These are phyloP conservation scores for Oxyria digyna DNA, from an alignment of 148 eudicot species.

Conservation along the genomic window DNA sequence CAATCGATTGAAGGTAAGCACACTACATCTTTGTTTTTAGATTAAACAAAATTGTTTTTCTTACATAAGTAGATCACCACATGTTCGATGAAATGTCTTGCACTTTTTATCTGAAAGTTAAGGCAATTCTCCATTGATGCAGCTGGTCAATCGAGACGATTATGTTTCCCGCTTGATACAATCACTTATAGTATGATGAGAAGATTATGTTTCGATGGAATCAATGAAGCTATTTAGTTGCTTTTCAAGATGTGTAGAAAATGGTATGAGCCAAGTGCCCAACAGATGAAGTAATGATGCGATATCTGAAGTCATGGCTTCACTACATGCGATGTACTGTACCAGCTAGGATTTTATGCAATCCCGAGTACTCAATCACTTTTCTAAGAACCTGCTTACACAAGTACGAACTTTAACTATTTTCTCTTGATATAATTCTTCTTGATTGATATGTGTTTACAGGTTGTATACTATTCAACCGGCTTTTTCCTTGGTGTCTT, in stretches of 20 bases:
- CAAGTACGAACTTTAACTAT: neutral
- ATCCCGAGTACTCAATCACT: neutral
- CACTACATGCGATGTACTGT: constrained; percentile 34
- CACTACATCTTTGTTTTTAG: too few relatives aligned
- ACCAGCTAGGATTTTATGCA: constrained; percentile 17
- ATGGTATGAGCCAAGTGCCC: constrained; percentile 47
- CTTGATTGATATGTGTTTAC: neutral
- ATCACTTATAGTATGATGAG: constrained; percentile 56
- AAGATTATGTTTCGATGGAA: constrained; percentile 30
- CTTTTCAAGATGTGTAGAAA: constrained; percentile 25
- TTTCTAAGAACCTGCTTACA: neutral
- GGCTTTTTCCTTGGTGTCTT: too few relatives aligned
- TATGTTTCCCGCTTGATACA: constrained; percentile 48
- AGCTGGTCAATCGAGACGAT: too few relatives aligned
- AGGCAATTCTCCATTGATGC: too few relatives aligned
- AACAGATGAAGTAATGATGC: constrained; percentile 39
- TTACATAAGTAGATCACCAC: too few relatives aligned
- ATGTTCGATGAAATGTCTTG: too few relatives aligned
- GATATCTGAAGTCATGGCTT: constrained; percentile 26
- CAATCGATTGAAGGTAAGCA: too few relatives aligned
- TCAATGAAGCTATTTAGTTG: constrained; percentile 32
- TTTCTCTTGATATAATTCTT: neutral
- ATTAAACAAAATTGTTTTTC: too few relatives aligned
- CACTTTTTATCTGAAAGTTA: too few relatives aligned
- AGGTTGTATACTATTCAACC: neutral